Evolutionary conservation across 1,284 basidiomycete species (phyloP), one percentile per base, ranked within the genome.

Genomic region (Heterobasidion occidentale): DNA sequence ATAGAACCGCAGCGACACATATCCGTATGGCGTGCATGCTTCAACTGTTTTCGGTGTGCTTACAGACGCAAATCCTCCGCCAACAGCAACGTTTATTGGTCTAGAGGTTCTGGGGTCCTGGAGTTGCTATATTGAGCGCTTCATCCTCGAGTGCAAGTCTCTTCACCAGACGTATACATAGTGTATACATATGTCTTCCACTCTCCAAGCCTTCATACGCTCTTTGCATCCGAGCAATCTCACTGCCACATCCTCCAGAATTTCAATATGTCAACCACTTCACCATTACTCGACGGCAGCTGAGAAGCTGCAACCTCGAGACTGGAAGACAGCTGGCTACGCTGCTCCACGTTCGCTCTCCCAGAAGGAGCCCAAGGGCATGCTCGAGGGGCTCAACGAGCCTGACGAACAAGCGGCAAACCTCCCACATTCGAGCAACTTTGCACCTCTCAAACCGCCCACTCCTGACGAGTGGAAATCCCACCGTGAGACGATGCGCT

Each of bases 401-500:
- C 54, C 49, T 14, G 38, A 36, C 4, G 52, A 52, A 19, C 51
- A 46, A 44, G 46, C 36, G n/a, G 51, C 55, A 54, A 51, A 52
- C 9, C 57, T 54, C 36, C 54, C 55, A n/a, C 55, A 56, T 19
- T 51, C 59, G 7, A 53, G 57, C 51, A 63, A 61, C 36, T 55
- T 75, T 44, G 67, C 63, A 51, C 77, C 80, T 12, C 63, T 68
- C 66, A 66, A 44, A 65, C 69, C 38, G 74, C 78, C 38, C n/a
- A 85, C 83, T 8, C 83, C 84, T 27, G 65, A 69, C 19, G 70
- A 79, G 64, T 78, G 74, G 73, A 69, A 68, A 55, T 69, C 69
- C n/a, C 87, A 92, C 69, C 78, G 81, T 35, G 69, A 73, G 50
- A 67, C 73, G 7, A 75, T 92, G 63, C 81, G 80, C 62, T 72